Base-by-base conservation (phyloP, 169 alveolate genomes). In the Cystoisospora suis region DNA sequence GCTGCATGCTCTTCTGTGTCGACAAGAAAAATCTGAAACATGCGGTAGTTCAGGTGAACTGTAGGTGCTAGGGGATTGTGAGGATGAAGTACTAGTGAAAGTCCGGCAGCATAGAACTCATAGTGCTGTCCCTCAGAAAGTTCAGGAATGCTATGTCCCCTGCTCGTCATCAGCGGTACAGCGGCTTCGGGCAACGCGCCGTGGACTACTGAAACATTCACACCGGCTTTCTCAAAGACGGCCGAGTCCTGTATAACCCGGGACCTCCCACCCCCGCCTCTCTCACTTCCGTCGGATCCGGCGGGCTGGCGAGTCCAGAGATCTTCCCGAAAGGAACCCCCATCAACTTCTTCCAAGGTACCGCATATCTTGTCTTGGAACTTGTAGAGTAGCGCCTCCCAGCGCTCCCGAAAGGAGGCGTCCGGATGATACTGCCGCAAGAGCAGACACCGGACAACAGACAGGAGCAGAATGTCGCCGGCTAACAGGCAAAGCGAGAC, bases 1-100 rank as follows among this genome's bases (percentile, higher is more conserved):
- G 46, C 79, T 3, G 38, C 44, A 65, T 23, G 42, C 42, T n/a
- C 79, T 23, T 20, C 4, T 23, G 79, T 29, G 79, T 1, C 17
- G 5, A 40, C 12, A 1, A 87, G 93, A 88, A 90, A 93, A 45
- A 96, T 85, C 90, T 95, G 96, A 56, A 96, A 87, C 83, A 93
- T 90, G 77, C 98, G 90, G 93, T 94, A 96, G 91, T 97, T 97
- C n/a, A 94, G 92, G 87, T 97, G 98, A 29, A 95, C 94, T 38
- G 98, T 94, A 36, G 98, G 98, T 15, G 93, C 92, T 72, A 91
- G 93, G 34, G 98, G 98, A 81, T 97, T 96, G 15, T 89, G 77
- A 3, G 98, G 98, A 75, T 97, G 98, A 34, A 95, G 93, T 9
- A 97, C 97, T 27, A 97, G 93, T 58, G 97, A 94, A 17, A 96